Conservation (phyloP, 306 rosid genomes). For the Vachellia collinsii region DNA sequence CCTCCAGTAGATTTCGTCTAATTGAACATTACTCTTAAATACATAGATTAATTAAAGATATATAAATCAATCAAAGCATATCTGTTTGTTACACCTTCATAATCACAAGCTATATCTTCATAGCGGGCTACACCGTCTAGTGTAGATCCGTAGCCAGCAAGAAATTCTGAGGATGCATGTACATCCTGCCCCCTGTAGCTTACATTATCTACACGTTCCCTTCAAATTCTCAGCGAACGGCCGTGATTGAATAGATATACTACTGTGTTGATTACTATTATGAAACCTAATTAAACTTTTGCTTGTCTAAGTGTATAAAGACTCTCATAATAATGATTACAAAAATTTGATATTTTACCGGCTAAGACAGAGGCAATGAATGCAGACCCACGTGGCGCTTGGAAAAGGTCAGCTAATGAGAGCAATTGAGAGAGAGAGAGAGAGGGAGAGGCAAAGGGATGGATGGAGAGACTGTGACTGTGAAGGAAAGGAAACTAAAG, state of each 20-base stretch:
- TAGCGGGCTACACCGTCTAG: constrained; percentile 3
- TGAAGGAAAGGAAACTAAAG: constrained; percentile 54
- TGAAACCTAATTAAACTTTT: background rate
- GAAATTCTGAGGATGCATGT: background rate
- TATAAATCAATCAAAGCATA: background rate
- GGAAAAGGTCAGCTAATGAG: background rate
- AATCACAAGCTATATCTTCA: background rate
- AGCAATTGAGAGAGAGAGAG: constrained; percentile 34
- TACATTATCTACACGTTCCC: background rate
- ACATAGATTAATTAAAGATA: background rate
- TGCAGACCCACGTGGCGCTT: constrained; percentile 53
- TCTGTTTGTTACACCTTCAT: background rate
- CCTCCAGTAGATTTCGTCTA: background rate
- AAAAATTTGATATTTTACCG: background rate
- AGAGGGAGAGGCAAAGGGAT: constrained; percentile 30
- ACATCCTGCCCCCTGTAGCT: background rate
- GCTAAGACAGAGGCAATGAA: constrained; percentile 15
- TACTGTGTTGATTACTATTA: background rate
- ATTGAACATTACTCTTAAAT: background rate
- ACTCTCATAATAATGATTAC: background rate
- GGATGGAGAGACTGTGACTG: constrained; percentile 50
- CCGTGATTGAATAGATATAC: too few species aligned
- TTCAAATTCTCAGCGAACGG: background rate
- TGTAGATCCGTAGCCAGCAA: constrained; percentile 1
- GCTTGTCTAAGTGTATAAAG: background rate